phyloP scores from a whole-genome alignment of 768 basidiomycete species.

The Tylopilus vinaceipallidus region DNA sequence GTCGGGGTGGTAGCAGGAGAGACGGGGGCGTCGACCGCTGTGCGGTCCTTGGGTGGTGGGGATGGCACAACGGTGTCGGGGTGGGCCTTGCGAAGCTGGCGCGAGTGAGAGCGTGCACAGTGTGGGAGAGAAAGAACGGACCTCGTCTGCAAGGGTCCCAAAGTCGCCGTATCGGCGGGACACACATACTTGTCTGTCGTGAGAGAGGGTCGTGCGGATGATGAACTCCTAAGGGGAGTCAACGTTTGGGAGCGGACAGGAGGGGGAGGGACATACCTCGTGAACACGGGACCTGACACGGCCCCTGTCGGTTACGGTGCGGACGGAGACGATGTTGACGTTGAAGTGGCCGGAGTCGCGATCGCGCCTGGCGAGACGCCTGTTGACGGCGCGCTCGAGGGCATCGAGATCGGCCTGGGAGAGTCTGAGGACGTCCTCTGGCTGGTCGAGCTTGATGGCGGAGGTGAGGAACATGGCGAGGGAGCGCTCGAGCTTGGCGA shows the following conservation, averaged over 20 bases:
- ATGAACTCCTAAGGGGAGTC: constrained; percentile 78
- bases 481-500: constrained; percentile 82
- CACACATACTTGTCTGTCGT: constrained; percentile 77
- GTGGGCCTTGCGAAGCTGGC: constrained; percentile 81
- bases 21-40: constrained; percentile 53
- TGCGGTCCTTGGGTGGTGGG: constrained; percentile 89
- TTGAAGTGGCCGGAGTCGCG: constrained; percentile 66
- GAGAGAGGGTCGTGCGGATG: constrained; percentile 77
- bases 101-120: constrained; percentile 9
- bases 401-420: constrained; percentile 81
- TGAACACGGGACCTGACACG: constrained; percentile 82
- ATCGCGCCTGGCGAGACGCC: constrained; percentile 48
- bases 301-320: constrained; percentile 80
- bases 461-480: constrained; percentile 77
- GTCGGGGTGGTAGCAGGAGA: not conserved
- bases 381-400: constrained; percentile 69
- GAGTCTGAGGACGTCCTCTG: constrained; percentile 88
- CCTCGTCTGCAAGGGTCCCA: constrained; percentile 82
- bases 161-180: constrained; percentile 96
- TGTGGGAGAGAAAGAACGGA: constrained; percentile 29
- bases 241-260: not conserved
- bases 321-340: constrained; percentile 88
- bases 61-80: constrained; percentile 76
- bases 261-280: constrained; percentile 58
- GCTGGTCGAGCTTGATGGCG: constrained; percentile 78